These are phyloP conservation scores for Waltiozyma sp. DNA, from an alignment of 1,139 yeast species.

Conservation along the genomic window DNA sequence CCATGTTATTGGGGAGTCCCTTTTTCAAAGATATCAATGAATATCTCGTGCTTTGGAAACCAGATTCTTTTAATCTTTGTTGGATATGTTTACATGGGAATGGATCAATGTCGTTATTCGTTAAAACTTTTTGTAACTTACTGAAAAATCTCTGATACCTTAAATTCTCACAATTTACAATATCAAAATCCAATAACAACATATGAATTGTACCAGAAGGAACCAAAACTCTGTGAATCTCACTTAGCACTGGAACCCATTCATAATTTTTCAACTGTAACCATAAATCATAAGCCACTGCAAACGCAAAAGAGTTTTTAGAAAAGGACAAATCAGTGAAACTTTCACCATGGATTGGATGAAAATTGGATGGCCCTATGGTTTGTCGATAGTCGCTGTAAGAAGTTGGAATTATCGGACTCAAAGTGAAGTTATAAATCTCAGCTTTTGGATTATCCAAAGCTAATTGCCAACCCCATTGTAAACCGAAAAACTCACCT, in stretches of 20 bases:
- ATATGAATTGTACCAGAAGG: slow-evolving; percentile 30
- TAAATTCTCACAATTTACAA: slow-evolving; percentile 16
- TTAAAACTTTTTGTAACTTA: slow-evolving; percentile 16
- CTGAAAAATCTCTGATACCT: slow-evolving; percentile 16
- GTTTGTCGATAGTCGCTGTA: slow-evolving; percentile 4
- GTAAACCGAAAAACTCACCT: slow-evolving; percentile 11
- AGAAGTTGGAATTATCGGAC: slow-evolving; percentile 9
- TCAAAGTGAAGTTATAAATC: slow-evolving; percentile 21
- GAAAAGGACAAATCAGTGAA: slow-evolving; percentile 23
- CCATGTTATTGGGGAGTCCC: slow-evolving; percentile 13
- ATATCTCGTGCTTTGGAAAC: slow-evolving; percentile 20
- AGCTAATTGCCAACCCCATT: slow-evolving; percentile 31
- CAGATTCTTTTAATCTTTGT: slow-evolving; percentile 18
- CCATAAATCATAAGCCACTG: slow-evolving; percentile 22
- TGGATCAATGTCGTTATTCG: slow-evolving; percentile 22
- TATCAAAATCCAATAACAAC: slow-evolving; percentile 21
- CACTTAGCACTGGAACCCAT: slow-evolving; percentile 26
- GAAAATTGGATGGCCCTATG: slow-evolving; percentile 16
- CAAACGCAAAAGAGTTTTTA: slow-evolving; percentile 23
- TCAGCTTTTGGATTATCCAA: slow-evolving; percentile 24
- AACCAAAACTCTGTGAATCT: slow-evolving; percentile 26
- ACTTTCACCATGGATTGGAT: slow-evolving; percentile 19
- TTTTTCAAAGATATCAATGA: slow-evolving; percentile 12
- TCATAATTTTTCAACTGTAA: slow-evolving; percentile 21
- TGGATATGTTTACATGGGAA: slow-evolving; percentile 20